Base-by-base conservation (phyloP, 2,329 filamentous ascomycete species). In the Monilinia laxa region DNA sequence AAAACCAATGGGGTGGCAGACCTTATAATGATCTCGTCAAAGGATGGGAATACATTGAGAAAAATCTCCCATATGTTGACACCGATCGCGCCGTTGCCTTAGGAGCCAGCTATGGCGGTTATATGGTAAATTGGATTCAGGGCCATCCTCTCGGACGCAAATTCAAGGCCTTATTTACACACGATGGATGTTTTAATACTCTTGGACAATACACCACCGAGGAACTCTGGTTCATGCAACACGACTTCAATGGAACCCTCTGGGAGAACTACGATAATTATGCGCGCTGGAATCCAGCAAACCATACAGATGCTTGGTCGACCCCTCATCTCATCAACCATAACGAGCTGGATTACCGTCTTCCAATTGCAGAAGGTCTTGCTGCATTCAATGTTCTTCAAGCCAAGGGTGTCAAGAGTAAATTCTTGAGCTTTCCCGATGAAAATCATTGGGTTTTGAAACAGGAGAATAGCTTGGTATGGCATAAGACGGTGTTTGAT, bases 311-410 rank as follows among this genome's bases (percentile, higher is more conserved):
- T 45, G 83, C 93, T 71, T 97, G 93, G 93, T 80, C 84, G 1
- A 97, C 93, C 1, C 93, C 94, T 1, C 88, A 93, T 78, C 82
- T 97, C 69, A 87, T 94, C 68, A 92, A 97, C 65, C 93, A 97
- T 78, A 93, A 87, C 74, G 91, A 94, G 72, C 83, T 93, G 35
- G 93, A 97, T 77, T 97, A 96, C 76, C 86, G 93, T 18, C 81
- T 97, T 38, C 89, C 92, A 1, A 87, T 97, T 62, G 87, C 89
- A 0, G 93, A 97, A 84, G 82, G 93, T 0, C 74, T 89, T 51
- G 81, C 81, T 0, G 83, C 84, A 9, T 89, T 88, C 73, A 86
- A 88, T 6, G 12, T 65, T 20, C 49, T 65, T n/a, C 85, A 90
- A 75, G 80, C 81, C 58, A 79, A 80, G 57, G 85, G 85, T 0